Percentiles rank a stretch among this genome's conserved stretches.
phyloP scores from a whole-genome alignment of 257 asterid genomes.

The Gentiana straminea region DNA sequence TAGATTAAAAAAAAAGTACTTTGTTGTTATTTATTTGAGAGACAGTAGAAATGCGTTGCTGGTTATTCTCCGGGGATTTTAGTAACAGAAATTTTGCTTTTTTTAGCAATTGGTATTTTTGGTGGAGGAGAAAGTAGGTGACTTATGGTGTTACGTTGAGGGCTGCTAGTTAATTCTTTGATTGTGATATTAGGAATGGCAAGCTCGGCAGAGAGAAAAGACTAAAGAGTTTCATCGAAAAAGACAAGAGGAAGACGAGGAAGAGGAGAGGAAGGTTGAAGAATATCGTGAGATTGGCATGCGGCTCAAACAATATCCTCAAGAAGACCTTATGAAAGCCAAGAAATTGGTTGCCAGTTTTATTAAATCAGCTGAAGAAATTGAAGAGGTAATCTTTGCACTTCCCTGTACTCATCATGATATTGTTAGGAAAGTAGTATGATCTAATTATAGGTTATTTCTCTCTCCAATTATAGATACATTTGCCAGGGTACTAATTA shows the following conservation, averaged over 20 bases:
- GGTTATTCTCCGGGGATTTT: neutral
- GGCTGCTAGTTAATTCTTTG: conserved; percentile 19
- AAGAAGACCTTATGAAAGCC: conserved; percentile 62
- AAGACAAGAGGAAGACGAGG: conserved; percentile 66
- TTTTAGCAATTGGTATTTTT: neutral
- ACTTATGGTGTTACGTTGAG: neutral
- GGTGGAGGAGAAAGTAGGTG: neutral
- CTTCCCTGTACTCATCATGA: neutral
- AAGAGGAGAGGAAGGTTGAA: conserved; percentile 72
- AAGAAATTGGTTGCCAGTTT: conserved; percentile 82
- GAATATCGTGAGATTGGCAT: conserved; percentile 72
- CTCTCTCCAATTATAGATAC: neutral
- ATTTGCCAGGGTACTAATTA: too few relatives aligned
- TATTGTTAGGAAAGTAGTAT: neutral
- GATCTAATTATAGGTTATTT: neutral
- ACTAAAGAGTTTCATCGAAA: conserved; percentile 60
- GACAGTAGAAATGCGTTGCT: too few relatives aligned
- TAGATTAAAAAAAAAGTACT: too few relatives aligned
- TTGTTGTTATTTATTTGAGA: too few relatives aligned
- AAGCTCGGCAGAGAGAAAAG: conserved; percentile 84
- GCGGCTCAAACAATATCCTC: conserved; percentile 57
- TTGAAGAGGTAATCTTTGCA: conserved; percentile 67
- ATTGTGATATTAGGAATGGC: conserved; percentile 75
- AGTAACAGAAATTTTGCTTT: neutral
- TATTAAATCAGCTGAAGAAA: conserved; percentile 84